Base-by-base conservation (phyloP, 148 eudicot species). In the Rhododendron griersonianum region DNA sequence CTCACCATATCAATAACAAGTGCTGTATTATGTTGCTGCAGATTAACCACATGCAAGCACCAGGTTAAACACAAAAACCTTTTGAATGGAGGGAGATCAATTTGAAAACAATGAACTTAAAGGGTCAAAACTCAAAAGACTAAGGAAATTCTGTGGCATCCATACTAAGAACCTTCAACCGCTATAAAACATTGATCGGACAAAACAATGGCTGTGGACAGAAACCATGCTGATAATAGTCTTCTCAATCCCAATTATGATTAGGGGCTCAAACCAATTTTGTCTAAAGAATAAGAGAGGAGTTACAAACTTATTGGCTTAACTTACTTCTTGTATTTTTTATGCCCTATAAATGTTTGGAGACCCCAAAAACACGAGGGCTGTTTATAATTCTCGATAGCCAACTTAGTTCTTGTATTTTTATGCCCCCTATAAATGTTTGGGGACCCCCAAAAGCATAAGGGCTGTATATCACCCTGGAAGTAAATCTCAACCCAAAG, bases 1-100 rank as follows among this genome's bases (percentile, higher is more conserved):
- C 98, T 92, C 88, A 95, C 91, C 95, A 95, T 93, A 79, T 80
- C 89, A 87, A 93, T 84, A 59, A 96, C 53, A 51, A 95, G 92
- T 45, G 86, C 89, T 5, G 98, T 95, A 75, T 93, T 96, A 87
- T 93, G 86, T 91, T 95, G 94, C 98, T 94, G 94, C 89, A 87
- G 30, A 78, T 76, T 57, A 51, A 45, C 84, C 28, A 44, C 53
- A 59, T 51, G 44, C 45, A 47, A 18, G 19, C 30, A 80, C 37
- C 48, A 63, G 33, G 82, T 85, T 80, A 83, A 63, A 10, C 23
- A 63, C 51, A 23, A 11, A 59, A 41, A 11, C 33, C 48, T 39
- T 19, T 78, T 8, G 21, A 30, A 73, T 16, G 69, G 14, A 21
- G 85, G 14, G 37, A 71, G 13, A 18, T n/a, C 44, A 37, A 69